A percentile compares a stretch with the other conserved stretches of the same genome.
phyloP scores from a whole-genome alignment of 2,329 filamentous ascomycete species.

The Colletotrichum navitas region DNA sequence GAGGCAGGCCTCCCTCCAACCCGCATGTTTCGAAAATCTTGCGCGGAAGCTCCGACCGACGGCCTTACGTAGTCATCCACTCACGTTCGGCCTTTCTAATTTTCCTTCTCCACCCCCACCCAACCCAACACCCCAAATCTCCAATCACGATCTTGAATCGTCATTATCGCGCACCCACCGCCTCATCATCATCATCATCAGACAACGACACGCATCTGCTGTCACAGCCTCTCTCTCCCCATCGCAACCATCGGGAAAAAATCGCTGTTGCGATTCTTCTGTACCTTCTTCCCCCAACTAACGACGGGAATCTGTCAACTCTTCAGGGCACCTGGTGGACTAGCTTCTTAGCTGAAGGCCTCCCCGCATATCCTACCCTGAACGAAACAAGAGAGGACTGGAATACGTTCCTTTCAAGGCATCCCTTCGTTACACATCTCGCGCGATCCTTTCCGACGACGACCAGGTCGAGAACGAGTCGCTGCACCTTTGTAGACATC shows the following conservation, averaged over 20 bases:
- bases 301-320: slow-evolving; percentile 32
- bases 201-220: slow-evolving; percentile 3
- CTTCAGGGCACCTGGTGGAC: slow-evolving; percentile 22
- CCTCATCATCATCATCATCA: not conserved
- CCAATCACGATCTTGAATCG: slow-evolving; percentile 44
- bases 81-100: slow-evolving; percentile 61
- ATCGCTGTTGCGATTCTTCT: slow-evolving; percentile 15
- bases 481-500: slow-evolving; percentile 43
- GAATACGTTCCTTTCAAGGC: slow-evolving; percentile 55
- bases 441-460: slow-evolving; percentile 43
- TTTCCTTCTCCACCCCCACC: slow-evolving; percentile 50
- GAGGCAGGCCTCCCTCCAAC: slow-evolving; percentile 66
- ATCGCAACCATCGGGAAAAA: slow-evolving; percentile 10
- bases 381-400: slow-evolving; percentile 53
- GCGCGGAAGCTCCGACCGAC: slow-evolving; percentile 69
- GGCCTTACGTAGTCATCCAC: slow-evolving; percentile 63
- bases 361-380: slow-evolving; percentile 27
- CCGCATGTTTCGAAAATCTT: slow-evolving; percentile 61
- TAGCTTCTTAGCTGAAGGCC: slow-evolving; percentile 41
- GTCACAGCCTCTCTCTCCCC: not conserved
- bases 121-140: slow-evolving; percentile 44
- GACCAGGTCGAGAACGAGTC: slow-evolving; percentile 42
- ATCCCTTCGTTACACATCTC: slow-evolving; percentile 36
- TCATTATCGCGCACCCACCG: slow-evolving; percentile 20
- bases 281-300: slow-evolving; percentile 15